Percentiles rank a stretch among this genome's conserved stretches.
These are phyloP conservation scores for Venturia effusa DNA, from an alignment of 2,329 filamentous ascomycete genomes.

Conservation along the genomic window DNA sequence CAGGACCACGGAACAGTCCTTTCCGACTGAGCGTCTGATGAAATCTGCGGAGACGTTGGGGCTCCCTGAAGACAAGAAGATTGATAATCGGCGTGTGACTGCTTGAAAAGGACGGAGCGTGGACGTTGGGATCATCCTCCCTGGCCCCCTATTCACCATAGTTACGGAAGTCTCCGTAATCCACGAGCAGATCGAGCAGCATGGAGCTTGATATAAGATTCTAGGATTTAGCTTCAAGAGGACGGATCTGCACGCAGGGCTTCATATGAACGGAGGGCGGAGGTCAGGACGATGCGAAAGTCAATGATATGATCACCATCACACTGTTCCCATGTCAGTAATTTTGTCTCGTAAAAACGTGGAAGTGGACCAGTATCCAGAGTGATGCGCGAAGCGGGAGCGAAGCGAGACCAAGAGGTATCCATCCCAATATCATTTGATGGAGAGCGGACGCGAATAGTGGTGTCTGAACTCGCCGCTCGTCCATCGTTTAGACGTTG, in stretches of 20 bases:
- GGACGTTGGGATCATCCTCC: background rate
- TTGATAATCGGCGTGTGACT: background rate
- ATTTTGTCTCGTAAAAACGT: background rate
- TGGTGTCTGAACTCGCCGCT: background rate
- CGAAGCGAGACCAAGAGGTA: background rate
- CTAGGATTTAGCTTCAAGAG: no score
- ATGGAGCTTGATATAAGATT: background rate
- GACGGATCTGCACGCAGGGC: no score
- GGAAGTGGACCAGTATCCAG: background rate
- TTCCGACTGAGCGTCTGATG: background rate
- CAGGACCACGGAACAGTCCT: background rate
- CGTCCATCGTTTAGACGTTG: background rate
- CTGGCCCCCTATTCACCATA: background rate
- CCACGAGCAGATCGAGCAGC: background rate
- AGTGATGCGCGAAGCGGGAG: background rate
- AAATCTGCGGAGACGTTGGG: background rate
- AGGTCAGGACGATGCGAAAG: no score
- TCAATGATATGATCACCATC: no score
- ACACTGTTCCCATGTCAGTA: background rate
- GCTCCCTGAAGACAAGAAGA: background rate
- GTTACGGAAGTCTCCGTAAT: background rate
- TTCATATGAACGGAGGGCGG: no score
- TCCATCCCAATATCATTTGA: background rate
- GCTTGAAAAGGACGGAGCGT: background rate
- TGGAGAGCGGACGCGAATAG: background rate